These are phyloP conservation scores for Stagonosporopsis rhizophila DNA, from an alignment of 2,329 filamentous ascomycete genomes.

Conservation along the genomic window DNA sequence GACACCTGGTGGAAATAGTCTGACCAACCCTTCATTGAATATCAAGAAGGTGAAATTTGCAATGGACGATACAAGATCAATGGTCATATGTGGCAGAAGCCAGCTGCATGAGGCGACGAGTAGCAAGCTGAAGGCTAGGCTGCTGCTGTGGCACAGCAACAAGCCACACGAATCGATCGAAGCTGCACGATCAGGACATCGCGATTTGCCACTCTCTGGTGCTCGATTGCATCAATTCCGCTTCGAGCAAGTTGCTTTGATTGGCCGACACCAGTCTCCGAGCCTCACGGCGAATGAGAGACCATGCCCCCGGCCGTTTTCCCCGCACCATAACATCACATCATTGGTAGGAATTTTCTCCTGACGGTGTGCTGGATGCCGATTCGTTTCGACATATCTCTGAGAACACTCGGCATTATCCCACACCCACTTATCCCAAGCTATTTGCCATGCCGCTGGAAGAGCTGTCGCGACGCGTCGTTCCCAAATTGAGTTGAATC, in stretches of 20 bases:
- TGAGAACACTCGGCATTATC: neutral
- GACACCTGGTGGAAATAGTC: too few species aligned
- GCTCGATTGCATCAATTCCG: neutral
- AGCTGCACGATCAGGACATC: neutral
- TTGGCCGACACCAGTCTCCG: neutral
- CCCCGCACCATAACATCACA: neutral
- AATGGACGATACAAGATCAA: too few species aligned
- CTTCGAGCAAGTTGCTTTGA: neutral
- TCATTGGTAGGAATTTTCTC: neutral
- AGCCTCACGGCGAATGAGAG: neutral
- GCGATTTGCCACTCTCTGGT: neutral
- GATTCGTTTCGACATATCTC: neutral
- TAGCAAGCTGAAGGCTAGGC: neutral
- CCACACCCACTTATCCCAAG: neutral
- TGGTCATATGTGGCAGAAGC: too few species aligned
- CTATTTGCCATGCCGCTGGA: neutral
- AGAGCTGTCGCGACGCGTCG: neutral
- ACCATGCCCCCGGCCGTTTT: neutral
- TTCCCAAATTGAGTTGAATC: neutral
- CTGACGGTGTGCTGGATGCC: neutral
- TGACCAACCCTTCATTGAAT: too few species aligned
- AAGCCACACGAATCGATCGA: neutral
- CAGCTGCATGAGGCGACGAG: too few species aligned
- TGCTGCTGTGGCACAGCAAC: neutral
- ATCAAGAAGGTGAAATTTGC: too few species aligned